A percentile compares a stretch with the other conserved stretches of the same genome.
Evolutionary conservation across 2,329 filamentous ascomycete species (phyloP).

Genomic region (Fusarium sp.): DNA sequence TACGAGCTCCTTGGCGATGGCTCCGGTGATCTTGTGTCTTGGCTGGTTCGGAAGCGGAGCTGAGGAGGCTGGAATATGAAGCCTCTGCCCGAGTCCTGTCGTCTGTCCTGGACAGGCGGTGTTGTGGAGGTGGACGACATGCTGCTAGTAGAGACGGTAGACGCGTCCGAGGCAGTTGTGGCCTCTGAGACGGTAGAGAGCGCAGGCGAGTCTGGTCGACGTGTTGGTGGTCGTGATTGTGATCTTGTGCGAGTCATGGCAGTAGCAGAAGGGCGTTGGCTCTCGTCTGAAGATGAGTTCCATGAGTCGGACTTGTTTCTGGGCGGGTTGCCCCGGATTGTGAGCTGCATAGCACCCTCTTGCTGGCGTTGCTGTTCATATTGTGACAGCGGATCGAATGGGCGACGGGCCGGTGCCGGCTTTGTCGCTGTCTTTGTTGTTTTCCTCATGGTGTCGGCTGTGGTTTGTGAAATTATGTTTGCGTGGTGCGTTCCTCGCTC

Average conservation of each 20-base stretch:
- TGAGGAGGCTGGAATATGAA: slow-evolving; percentile 41
- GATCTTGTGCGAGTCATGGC: slow-evolving; percentile 32
- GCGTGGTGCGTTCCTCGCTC: slow-evolving; percentile 12
- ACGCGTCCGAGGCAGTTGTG: slow-evolving; percentile 25
- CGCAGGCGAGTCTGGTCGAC: slow-evolving; percentile 32
- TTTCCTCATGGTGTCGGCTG: slow-evolving; percentile 29
- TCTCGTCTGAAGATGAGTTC: slow-evolving; percentile 29
- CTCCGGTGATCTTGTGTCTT: slow-evolving; percentile 34
- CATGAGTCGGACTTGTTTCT: slow-evolving; percentile 34
- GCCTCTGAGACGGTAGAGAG: slow-evolving; percentile 43
- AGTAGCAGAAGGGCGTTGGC: slow-evolving; percentile 13
- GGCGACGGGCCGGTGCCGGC: slow-evolving; percentile 18
- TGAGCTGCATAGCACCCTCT: slow-evolving; percentile 39
- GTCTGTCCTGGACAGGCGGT: slow-evolving; percentile 7
- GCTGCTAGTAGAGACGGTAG: slow-evolving; percentile 11
- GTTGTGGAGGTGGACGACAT: slow-evolving; percentile 12
- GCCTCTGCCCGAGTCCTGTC: slow-evolving; percentile 20
- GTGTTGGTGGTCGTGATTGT: slow-evolving; percentile 33
- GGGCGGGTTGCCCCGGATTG: slow-evolving; percentile 40
- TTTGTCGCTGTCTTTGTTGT: slow-evolving; percentile 30
- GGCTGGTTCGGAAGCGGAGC: slow-evolving; percentile 38
- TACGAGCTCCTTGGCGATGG: slow-evolving; percentile 37
- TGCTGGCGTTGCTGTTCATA: slow-evolving; percentile 38
- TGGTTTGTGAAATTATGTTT: slow-evolving; percentile 16
- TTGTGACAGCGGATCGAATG: slow-evolving; percentile 31